Conservation (phyloP, 2,329 filamentous ascomycete genomes). For the Colletotrichum cereale region DNA sequence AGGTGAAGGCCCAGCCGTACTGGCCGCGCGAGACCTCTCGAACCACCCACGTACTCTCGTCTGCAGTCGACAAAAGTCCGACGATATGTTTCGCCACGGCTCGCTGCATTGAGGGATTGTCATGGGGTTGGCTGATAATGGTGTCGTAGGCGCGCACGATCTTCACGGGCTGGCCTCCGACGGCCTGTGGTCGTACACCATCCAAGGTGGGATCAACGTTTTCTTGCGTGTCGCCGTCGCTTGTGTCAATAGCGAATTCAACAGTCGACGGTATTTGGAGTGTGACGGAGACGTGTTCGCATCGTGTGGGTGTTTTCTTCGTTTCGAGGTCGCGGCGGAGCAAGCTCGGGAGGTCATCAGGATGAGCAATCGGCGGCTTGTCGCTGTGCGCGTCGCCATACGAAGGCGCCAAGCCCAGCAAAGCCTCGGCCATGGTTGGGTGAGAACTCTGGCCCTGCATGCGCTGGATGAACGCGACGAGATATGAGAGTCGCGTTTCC, state of each 20-base stretch:
- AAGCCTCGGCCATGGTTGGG: constrained; percentile 44
- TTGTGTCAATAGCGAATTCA: constrained; percentile 55
- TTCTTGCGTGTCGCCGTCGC: constrained; percentile 53
- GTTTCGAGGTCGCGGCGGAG: constrained; percentile 56
- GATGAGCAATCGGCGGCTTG: constrained; percentile 50
- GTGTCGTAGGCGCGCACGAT: constrained; percentile 60
- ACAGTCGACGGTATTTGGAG: constrained; percentile 61
- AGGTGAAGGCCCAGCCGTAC: constrained; percentile 67
- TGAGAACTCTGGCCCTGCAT: background rate
- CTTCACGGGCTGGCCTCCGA: constrained; percentile 48
- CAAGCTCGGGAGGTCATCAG: constrained; percentile 61
- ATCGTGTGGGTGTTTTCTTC: constrained; percentile 61
- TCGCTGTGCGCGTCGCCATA: constrained; percentile 46
- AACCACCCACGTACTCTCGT: constrained; percentile 63
- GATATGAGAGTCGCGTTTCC: constrained; percentile 8
- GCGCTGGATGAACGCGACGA: constrained; percentile 14
- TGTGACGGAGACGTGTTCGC: constrained; percentile 61
- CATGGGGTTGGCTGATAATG: constrained; percentile 61
- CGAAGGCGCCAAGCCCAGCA: constrained; percentile 43
- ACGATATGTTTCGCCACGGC: constrained; percentile 64
- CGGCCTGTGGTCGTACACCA: constrained; percentile 43
- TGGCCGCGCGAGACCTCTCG: constrained; percentile 57
- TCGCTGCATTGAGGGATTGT: constrained; percentile 62
- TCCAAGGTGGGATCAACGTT: constrained; percentile 52
- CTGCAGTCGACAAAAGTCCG: constrained; percentile 56